Evolutionary conservation across 148 eudicot species (phyloP).

Genomic region (Tetragonia tetragonoides): DNA sequence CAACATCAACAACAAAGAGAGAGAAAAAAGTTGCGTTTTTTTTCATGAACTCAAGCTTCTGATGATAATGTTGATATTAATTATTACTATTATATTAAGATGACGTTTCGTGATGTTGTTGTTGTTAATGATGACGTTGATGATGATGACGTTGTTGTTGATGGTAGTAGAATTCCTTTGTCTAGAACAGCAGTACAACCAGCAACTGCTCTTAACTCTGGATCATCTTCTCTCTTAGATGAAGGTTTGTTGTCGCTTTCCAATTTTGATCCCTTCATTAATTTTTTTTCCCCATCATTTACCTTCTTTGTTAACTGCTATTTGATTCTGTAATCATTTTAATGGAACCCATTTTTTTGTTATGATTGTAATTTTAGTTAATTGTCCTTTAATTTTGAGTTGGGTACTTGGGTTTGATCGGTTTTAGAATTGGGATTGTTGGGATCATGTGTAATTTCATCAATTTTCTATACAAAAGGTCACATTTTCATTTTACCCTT

Average conservation of each 20-base stretch:
- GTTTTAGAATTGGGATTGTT: constrained; percentile 12
- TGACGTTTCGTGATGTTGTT: constrained; percentile 32
- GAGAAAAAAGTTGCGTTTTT: neutral
- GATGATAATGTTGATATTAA: neutral
- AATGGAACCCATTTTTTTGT: neutral
- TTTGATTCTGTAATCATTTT: constrained; percentile 7
- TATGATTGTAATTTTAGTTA: neutral
- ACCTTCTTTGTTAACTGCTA: neutral
- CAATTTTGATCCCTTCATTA: neutral
- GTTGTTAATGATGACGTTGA: constrained; percentile 20
- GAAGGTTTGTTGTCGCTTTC: constrained; percentile 35
- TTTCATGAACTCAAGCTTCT: constrained; percentile 1
- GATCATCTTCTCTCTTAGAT: constrained; percentile 44
- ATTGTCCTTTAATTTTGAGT: neutral
- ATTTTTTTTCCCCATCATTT: too few species aligned
- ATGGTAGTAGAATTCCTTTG: constrained; percentile 33
- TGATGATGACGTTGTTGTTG: constrained; percentile 15
- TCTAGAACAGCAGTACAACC: constrained; percentile 24
- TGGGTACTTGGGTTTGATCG: constrained; percentile 15
- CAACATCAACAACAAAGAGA: constrained; percentile 12
- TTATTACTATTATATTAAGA: neutral
- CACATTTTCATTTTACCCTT: neutral
- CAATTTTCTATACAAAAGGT: neutral
- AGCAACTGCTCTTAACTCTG: constrained; percentile 26
- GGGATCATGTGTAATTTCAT: constrained; percentile 6